A percentile compares a stretch with the other conserved stretches of the same genome.
Evolutionary conservation across 306 rosid genomes (phyloP).

Genomic region (Cicer bijugum): DNA sequence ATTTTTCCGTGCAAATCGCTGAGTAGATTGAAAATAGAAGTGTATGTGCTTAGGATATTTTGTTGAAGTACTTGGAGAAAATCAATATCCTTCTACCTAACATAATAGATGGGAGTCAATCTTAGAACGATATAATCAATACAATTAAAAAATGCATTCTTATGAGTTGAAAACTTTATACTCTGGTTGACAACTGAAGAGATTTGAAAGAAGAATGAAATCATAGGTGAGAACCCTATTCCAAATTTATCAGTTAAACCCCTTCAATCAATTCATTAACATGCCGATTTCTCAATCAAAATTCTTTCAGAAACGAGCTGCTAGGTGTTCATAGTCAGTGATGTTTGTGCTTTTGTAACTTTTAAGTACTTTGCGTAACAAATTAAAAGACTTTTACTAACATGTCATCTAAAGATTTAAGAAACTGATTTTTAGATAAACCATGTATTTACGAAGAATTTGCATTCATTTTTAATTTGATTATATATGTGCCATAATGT

Average conservation of each 20-base stretch:
- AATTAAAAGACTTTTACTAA: constrained; percentile 10
- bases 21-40: constrained; percentile 29
- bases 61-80: constrained; percentile 27
- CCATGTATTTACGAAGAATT: constrained; percentile 5
- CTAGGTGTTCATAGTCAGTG: background rate
- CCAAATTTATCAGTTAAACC: background rate
- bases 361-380: constrained; percentile 23
- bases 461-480: constrained; percentile 19
- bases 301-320: background rate
- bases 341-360: background rate
- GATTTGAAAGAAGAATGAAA: constrained; percentile 30
- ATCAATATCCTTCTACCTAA: constrained; percentile 21
- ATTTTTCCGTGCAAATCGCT: background rate
- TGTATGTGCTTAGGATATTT: constrained; percentile 6
- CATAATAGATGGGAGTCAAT: constrained; percentile 27
- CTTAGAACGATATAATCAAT: background rate
- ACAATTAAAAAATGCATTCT: background rate
- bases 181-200: constrained; percentile 14
- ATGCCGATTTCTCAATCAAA: constrained; percentile 29
- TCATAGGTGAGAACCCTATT: constrained; percentile 13
- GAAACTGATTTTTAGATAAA: background rate
- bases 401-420: background rate
- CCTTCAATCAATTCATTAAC: constrained; percentile 15
- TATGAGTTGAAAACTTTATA: constrained; percentile 20
- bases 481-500: constrained; percentile 8